Base-by-base conservation (phyloP, 345 rosid genomes). In the Stellera chamaejasme region DNA sequence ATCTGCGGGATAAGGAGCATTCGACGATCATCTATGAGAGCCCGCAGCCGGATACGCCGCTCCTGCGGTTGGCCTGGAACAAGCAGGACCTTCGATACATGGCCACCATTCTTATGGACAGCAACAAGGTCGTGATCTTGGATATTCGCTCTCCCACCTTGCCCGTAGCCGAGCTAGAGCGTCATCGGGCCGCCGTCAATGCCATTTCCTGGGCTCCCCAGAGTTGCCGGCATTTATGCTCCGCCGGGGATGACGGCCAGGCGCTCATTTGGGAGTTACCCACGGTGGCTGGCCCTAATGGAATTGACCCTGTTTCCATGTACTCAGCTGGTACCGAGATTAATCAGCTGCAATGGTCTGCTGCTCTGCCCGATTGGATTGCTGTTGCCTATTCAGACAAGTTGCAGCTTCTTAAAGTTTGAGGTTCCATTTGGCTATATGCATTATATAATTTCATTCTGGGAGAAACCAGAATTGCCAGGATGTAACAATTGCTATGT, bases 221-320 rank as follows among this genome's bases (percentile, higher is more conserved):
- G 71, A 89, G 96, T 62, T 28, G 57, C 27, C 74, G 83, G 54
- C 99, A 93, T 43, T 78, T 93, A 13, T 89, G 97, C 43, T 89
- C 99, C 0, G 96, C 72, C 23, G 96, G 96, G 50, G 96, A 93
- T 77, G 99, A 93, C 52, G 57, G 79, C 2, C 84, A 78, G 68
- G 94, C 97, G 2, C 74, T 93, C 12, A 82, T 92, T 48, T 88
- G 98, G 98, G 98, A 92, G 71, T 61, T 88, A 56, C 96, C 98
- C 1, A 82, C 96, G 0, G 83, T 88, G n/a, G 89, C 96, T 27
- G 96, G 99, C 19, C 96, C 96, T 1, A 87, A 79, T 62, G 99
- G 96, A 42, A 89, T 93, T 52, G 96, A 89, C 70, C 99, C 99
- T 1, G 74, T 87, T 78, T 84, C 94, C 23, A 72, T 89, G 82